phyloP scores from a whole-genome alignment of 2,329 filamentous ascomycete genomes.

The Lasiodiplodia gonubiensis region DNA sequence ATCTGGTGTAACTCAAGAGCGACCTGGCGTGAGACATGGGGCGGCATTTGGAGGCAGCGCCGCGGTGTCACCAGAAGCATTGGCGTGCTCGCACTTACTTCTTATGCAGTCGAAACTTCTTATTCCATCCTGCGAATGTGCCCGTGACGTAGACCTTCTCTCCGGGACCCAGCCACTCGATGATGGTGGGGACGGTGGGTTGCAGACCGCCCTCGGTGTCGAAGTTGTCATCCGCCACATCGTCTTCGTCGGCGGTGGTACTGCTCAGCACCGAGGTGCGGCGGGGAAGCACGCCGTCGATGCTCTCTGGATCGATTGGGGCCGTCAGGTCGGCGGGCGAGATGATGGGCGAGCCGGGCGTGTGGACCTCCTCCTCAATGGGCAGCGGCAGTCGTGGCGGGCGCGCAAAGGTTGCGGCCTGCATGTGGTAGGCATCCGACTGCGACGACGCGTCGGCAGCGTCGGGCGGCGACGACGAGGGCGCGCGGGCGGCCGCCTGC shows the following conservation, averaged over 20 bases:
- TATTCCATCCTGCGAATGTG: constrained; percentile 96
- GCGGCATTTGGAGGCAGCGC: not conserved
- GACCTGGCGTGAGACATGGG: constrained; percentile 3
- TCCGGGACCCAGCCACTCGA: constrained; percentile 84
- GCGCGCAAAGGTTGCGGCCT: constrained; percentile 57
- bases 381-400: constrained; percentile 89
- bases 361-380: constrained; percentile 89
- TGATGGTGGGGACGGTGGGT: constrained; percentile 79
- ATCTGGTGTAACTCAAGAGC: constrained; percentile 22
- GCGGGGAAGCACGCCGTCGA: constrained; percentile 60
- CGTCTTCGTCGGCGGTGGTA: constrained; percentile 71
- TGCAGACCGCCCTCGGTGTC: constrained; percentile 70
- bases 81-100: constrained; percentile 67
- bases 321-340: constrained; percentile 68
- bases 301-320: constrained; percentile 51
- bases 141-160: constrained; percentile 96
- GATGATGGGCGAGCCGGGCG: constrained; percentile 87
- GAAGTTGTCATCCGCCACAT: constrained; percentile 69
- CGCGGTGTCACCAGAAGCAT: constrained; percentile 12
- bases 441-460: constrained; percentile 33
- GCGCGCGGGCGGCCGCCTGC: constrained; percentile 30
- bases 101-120: constrained; percentile 84
- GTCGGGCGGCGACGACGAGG: constrained; percentile 38
- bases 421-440: constrained; percentile 42
- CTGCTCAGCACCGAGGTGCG: constrained; percentile 61